These are phyloP conservation scores for Colletotrichum sublineola DNA, from an alignment of 2,329 filamentous ascomycete genomes.

Conservation along the genomic window DNA sequence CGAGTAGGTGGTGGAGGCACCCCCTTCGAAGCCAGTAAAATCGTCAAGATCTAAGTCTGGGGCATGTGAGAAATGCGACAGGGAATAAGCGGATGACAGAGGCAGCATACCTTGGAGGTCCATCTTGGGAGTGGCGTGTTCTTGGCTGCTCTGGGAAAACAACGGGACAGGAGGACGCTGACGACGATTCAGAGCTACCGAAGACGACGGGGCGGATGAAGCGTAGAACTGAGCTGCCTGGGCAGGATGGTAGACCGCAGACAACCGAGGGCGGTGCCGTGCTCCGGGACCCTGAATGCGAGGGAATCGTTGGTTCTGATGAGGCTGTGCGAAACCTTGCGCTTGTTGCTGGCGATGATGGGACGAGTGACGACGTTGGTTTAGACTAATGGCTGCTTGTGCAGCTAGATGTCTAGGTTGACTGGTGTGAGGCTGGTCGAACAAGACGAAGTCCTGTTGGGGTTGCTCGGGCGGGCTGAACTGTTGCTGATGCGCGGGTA, in stretches of 20 bases:
- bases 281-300: slow-evolving; percentile 71
- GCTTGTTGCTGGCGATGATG: slow-evolving; percentile 60
- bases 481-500: slow-evolving; percentile 67
- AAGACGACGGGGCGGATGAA: slow-evolving; percentile 74
- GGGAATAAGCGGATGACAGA: slow-evolving; percentile 39
- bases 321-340: slow-evolving; percentile 51
- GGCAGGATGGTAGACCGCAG: slow-evolving; percentile 61
- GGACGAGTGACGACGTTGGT: slow-evolving; percentile 61
- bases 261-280: slow-evolving; percentile 59
- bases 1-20: slow-evolving; percentile 63
- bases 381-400: slow-evolving; percentile 47
- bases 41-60: slow-evolving; percentile 65
- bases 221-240: slow-evolving; percentile 73
- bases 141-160: slow-evolving; percentile 73
- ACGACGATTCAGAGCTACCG: slow-evolving; percentile 66
- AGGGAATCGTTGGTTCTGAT: slow-evolving; percentile 70
- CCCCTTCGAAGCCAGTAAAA: slow-evolving; percentile 69
- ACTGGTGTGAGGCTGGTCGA: slow-evolving; percentile 66
- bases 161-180: slow-evolving; percentile 78
- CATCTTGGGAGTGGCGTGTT: slow-evolving; percentile 63
- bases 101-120: slow-evolving; percentile 66
- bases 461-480: slow-evolving; percentile 58
- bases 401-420: slow-evolving; percentile 58
- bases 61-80: background rate
- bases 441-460: slow-evolving; percentile 84